Conservation (phyloP, 306 rosid species). For the Castanea sativa region DNA sequence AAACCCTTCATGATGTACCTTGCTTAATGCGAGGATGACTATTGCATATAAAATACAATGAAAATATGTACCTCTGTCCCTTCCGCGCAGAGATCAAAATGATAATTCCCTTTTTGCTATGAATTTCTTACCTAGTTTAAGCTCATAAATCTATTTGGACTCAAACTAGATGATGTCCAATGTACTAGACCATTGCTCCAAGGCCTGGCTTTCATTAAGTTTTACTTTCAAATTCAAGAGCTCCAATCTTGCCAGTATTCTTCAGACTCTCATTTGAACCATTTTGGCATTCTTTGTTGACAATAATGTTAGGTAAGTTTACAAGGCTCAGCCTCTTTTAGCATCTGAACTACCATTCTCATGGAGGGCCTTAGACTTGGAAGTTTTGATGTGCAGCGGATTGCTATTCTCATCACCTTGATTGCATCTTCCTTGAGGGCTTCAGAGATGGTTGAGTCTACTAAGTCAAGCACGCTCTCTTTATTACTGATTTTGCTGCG, state of each 20-base stretch:
- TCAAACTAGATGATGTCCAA: background rate
- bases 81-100: background rate
- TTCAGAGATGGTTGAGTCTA: slow-evolving; percentile 57
- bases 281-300: slow-evolving; percentile 35
- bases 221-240: background rate
- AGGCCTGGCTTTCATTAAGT: background rate
- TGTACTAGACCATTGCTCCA: background rate
- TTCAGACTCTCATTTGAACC: background rate
- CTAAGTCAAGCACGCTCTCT: slow-evolving; percentile 40
- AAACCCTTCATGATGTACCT: background rate
- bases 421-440: slow-evolving; percentile 58
- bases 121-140: background rate
- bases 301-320: slow-evolving; percentile 31
- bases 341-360: slow-evolving; percentile 89
- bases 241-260: background rate
- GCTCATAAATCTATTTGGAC: background rate
- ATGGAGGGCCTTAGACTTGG: slow-evolving; percentile 81
- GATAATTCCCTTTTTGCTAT: background rate
- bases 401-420: slow-evolving; percentile 62
- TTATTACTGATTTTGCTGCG: slow-evolving; percentile 40
- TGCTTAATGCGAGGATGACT: background rate
- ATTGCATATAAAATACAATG: background rate
- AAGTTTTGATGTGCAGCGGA: slow-evolving; percentile 48
- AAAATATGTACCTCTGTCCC: background rate
- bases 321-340: slow-evolving; percentile 71